Evolutionary conservation across 305 asterid species (phyloP).

Genomic region (Solanum aculeatissimum): DNA sequence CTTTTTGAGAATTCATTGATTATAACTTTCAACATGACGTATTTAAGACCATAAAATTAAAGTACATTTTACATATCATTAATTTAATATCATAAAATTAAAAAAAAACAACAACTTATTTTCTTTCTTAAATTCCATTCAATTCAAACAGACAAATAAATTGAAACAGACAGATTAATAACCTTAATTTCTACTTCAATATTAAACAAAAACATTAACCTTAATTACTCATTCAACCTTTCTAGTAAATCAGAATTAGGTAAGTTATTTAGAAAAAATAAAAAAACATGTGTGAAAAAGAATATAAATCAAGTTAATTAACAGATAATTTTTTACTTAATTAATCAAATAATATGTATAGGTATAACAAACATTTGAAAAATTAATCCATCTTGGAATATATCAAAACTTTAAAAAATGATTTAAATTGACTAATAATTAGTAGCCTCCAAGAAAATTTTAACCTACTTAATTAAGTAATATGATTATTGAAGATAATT

Average conservation of each 20-base stretch:
- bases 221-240: neutral
- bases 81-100: no score
- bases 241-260: neutral
- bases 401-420: neutral
- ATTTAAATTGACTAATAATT: neutral
- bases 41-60: no score
- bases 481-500: neutral
- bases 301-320: neutral
- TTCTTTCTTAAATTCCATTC: no score
- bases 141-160: neutral
- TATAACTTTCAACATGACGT: no score
- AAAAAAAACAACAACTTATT: no score
- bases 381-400: neutral
- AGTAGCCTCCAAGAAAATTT: neutral
- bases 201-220: neutral
- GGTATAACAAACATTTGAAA: neutral
- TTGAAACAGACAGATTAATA: neutral
- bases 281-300: neutral
- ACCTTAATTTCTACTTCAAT: neutral
- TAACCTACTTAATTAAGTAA: neutral
- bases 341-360: neutral
- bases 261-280: neutral
- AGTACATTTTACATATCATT: no score
- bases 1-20: no score
- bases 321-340: neutral